Evolutionary conservation across 176 grass and related monocot genomes (phyloP).

Genomic region (Oryza longistaminata): DNA sequence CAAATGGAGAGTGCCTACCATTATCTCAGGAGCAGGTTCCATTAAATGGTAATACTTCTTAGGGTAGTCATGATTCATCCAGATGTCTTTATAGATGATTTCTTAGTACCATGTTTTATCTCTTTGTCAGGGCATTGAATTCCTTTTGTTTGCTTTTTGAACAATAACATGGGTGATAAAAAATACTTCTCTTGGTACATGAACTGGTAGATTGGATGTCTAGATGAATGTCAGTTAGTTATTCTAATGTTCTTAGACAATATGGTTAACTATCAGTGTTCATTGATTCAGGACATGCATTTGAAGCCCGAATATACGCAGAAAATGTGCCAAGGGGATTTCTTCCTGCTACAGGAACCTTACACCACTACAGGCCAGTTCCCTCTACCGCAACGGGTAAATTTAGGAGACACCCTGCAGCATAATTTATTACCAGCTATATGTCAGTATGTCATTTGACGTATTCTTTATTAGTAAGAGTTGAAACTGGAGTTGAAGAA

Average conservation of each 20-base stretch:
- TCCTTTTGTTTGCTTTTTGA: not conserved
- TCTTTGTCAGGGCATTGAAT: not conserved
- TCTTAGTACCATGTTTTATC: not conserved
- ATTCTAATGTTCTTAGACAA: not conserved
- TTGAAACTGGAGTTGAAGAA: slow-evolving; percentile 99
- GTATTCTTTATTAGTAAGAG: slow-evolving; percentile 70
- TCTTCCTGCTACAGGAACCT: slow-evolving; percentile 93
- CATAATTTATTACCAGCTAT: slow-evolving; percentile 2
- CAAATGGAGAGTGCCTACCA: slow-evolving; percentile 83
- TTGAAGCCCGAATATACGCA: slow-evolving; percentile 96
- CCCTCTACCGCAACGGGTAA: slow-evolving; percentile 59
- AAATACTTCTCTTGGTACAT: not conserved
- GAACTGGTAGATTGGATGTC: not conserved
- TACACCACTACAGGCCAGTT: slow-evolving; percentile 82
- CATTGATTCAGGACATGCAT: slow-evolving; percentile 76
- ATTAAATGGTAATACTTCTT: slow-evolving; percentile 67
- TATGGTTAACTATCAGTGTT: slow-evolving; percentile 19
- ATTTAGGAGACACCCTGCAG: slow-evolving; percentile 7
- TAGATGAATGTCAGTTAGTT: slow-evolving; percentile 1
- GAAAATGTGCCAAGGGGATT: slow-evolving; percentile 97
- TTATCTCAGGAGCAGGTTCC: slow-evolving; percentile 73
- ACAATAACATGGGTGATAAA: not conserved
- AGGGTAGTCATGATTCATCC: slow-evolving; percentile 9
- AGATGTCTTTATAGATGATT: not conserved
- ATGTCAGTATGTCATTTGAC: slow-evolving; percentile 17